Base-by-base conservation (phyloP, 805 yeast species). In the Ogataea pini region DNA sequence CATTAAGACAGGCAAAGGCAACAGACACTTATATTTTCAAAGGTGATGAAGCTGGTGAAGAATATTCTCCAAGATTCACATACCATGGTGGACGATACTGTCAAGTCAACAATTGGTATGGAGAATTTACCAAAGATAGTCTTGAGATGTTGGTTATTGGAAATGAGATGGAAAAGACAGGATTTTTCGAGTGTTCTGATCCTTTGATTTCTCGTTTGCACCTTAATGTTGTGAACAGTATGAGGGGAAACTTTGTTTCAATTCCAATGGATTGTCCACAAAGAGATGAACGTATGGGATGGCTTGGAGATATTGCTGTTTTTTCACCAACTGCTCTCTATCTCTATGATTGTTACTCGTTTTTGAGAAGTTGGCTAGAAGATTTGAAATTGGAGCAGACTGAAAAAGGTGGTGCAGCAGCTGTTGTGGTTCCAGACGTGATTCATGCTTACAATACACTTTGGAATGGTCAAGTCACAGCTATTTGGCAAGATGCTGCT, bases 241-340 rank as follows among this genome's bases (percentile, higher is more conserved):
- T 55, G 53, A 48, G 59, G 32, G 61, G 64, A 14, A 60, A 60
- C 44, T 60, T 60, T 37, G 45, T 60, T 13, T 44, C 60, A 10
- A 49, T 60, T 32, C 64, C 64, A 3, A 52, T 56, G n/a, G 64
- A 60, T 46, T 60, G 64, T 40, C 64, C 64, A 5, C 65, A 61
- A 47, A 50, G 65, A 39, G 65, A 61, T 42, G 65, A 61, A 36
- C 50, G 65, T 4, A 47, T 61, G 41, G 65, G 64, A 7, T 61
- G 65, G 65, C 48, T 57, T 5, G 65, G 64, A 28, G 65, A 61
- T 42, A 60, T 61, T 37, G 54, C 59, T 8, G 44, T 57, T 22
- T 61, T 61, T 32, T 49, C 56, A 8, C 64, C 62, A 3, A 54
- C 65, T 6, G 64, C 64, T 2, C 36, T 48, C 17, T 61, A 46